Evolutionary conservation across 2,329 filamentous ascomycete genomes (phyloP).

Genomic region (Apiospora pterosperma): DNA sequence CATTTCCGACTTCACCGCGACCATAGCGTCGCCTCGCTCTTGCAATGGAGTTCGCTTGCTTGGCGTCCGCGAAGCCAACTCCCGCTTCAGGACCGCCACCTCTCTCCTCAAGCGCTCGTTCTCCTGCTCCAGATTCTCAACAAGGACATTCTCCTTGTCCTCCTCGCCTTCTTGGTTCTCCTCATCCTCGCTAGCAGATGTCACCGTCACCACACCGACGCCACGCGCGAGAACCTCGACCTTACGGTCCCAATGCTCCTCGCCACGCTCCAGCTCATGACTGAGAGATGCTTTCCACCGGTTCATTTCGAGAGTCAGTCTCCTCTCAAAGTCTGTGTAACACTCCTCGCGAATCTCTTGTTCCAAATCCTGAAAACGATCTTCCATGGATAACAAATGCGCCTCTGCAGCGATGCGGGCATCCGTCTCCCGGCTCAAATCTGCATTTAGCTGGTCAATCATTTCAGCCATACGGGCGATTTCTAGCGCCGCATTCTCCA

Average conservation of each 20-base stretch:
- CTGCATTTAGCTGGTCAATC: slow-evolving; percentile 68
- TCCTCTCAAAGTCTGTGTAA: slow-evolving; percentile 78
- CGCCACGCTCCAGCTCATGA: slow-evolving; percentile 73
- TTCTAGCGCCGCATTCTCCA: slow-evolving; percentile 78
- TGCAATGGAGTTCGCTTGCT: slow-evolving; percentile 54
- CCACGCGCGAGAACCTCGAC: slow-evolving; percentile 67
- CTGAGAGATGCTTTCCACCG: slow-evolving; percentile 80
- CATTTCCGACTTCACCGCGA: slow-evolving; percentile 22
- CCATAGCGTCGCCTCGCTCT: slow-evolving; percentile 47
- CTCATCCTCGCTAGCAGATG: slow-evolving; percentile 40
- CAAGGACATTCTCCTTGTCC: slow-evolving; percentile 59
- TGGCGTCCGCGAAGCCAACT: slow-evolving; percentile 61
- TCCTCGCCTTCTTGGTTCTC: slow-evolving; percentile 43
- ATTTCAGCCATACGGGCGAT: slow-evolving; percentile 77
- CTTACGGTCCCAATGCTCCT: slow-evolving; percentile 86
- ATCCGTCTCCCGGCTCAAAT: slow-evolving; percentile 68
- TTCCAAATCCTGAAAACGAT: slow-evolving; percentile 66
- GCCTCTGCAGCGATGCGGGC: slow-evolving; percentile 69
- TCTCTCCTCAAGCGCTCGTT: slow-evolving; percentile 67
- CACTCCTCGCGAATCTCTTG: slow-evolving; percentile 86
- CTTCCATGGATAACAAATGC: slow-evolving; percentile 67
- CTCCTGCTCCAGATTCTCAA: slow-evolving; percentile 66
- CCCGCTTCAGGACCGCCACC: slow-evolving; percentile 61
- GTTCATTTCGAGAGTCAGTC: slow-evolving; percentile 69
- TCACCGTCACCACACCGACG: slow-evolving; percentile 38